Conservation (phyloP, 2,329 filamentous ascomycete genomes). For the Colletotrichum coccodes region DNA sequence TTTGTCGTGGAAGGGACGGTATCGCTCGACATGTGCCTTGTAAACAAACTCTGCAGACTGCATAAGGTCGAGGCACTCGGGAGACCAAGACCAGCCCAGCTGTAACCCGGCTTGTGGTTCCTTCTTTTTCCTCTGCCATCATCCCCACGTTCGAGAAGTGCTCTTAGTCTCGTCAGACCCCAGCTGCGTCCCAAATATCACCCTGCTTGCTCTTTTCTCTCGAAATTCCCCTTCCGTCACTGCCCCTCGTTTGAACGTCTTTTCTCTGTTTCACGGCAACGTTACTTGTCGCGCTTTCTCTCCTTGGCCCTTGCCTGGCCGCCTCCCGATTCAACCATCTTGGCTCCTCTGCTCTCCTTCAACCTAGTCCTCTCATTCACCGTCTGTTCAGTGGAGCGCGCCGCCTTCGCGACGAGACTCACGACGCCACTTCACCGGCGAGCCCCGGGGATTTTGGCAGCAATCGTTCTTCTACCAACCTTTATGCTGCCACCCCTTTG, state of each 20-base stretch:
- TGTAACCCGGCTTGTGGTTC: constrained; percentile 8
- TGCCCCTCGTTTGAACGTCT: constrained; percentile 7
- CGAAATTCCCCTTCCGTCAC: constrained; percentile 2
- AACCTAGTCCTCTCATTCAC: constrained; percentile 3
- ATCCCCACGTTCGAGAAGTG: constrained; percentile 15
- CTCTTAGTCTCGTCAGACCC: constrained; percentile 17
- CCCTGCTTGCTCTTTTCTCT: constrained; percentile 1
- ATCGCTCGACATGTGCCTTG: background rate
- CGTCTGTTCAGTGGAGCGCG: constrained; percentile 6
- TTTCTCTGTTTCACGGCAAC: constrained; percentile 11
- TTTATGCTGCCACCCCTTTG: background rate
- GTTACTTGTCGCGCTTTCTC: constrained; percentile 16
- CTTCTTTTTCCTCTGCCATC: background rate
- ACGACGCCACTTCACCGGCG: constrained; percentile 3
- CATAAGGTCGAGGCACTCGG: background rate
- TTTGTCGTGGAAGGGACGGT: background rate
- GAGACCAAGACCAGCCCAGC: background rate
- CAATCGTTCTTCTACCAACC: background rate
- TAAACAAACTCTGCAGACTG: constrained; percentile 22
- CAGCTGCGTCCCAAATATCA: background rate
- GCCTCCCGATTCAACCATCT: background rate
- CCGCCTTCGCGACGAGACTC: background rate
- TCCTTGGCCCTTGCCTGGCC: background rate
- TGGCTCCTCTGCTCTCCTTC: background rate
- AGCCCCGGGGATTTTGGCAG: background rate